These are phyloP conservation scores for Aureobasidium melanogenum DNA, from an alignment of 2,329 filamentous ascomycete genomes.

Conservation along the genomic window DNA sequence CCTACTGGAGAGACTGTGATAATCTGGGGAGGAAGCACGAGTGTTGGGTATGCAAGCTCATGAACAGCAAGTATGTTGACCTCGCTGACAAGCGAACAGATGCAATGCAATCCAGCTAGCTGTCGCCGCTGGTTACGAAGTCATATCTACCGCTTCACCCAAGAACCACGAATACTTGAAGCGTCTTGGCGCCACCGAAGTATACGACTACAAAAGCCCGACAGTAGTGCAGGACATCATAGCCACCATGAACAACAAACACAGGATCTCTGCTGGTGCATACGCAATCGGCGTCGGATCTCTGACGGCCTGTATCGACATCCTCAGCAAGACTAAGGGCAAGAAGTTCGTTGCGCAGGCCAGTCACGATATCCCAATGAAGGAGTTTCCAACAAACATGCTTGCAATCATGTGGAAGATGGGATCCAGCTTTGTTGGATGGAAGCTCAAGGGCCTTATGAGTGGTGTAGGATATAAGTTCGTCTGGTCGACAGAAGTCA, in stretches of 20 bases:
- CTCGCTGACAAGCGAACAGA: background rate
- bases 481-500: background rate
- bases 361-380: background rate
- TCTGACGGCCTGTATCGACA: background rate
- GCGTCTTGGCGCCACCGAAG: conserved; percentile 35
- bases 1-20: conserved; percentile 19
- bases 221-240: conserved; percentile 24
- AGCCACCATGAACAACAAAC: conserved; percentile 11
- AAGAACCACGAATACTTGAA: conserved; percentile 38
- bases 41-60: conserved; percentile 27
- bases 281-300: conserved; percentile 4
- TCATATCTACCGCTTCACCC: conserved; percentile 35
- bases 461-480: background rate
- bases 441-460: background rate
- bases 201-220: conserved; percentile 37
- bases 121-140: conserved; percentile 36
- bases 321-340: conserved; percentile 1
- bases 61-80: background rate
- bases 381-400: background rate
- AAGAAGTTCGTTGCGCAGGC: conserved; percentile 8
- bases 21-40: conserved; percentile 45
- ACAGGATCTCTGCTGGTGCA: background rate
- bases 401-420: background rate
- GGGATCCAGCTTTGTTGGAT: background rate
- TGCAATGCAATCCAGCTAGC: conserved; percentile 40